A percentile compares a stretch with the other conserved stretches of the same genome.
Conservation (phyloP, 345 rosid species). For the Eucalyptus viminalis region DNA sequence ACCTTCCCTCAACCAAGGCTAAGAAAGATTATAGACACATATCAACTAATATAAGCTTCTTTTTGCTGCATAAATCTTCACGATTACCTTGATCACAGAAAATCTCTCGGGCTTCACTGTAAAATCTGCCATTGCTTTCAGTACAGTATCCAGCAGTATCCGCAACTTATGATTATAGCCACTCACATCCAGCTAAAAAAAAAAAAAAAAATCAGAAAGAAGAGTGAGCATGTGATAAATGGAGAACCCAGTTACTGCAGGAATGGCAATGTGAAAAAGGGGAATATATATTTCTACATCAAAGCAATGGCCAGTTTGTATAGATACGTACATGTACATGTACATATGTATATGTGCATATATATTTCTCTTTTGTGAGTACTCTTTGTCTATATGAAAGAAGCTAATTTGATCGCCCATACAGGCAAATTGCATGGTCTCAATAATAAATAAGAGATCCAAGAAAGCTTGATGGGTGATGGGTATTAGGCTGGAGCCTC, state of each 20-base stretch:
- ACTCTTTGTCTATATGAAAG: background rate
- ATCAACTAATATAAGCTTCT: background rate
- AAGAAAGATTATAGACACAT: background rate
- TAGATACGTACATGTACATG: background rate
- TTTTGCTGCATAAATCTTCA: background rate
- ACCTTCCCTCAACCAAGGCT: background rate
- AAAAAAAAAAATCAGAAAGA: background rate
- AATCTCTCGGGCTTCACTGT: slow-evolving; percentile 70
- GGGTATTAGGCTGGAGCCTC: background rate
- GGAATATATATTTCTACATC: background rate
- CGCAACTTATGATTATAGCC: slow-evolving; percentile 87
- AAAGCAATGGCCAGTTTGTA: background rate
- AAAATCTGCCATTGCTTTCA: slow-evolving; percentile 50
- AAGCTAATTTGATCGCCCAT: background rate
- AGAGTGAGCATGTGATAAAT: background rate
- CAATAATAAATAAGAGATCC: background rate
- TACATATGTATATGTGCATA: background rate
- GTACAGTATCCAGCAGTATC: slow-evolving; percentile 52
- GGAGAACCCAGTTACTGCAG: background rate
- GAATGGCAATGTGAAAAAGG: background rate
- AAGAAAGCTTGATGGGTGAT: background rate
- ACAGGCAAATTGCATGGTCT: background rate
- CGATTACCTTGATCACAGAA: slow-evolving; percentile 66
- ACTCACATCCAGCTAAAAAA: slow-evolving; percentile 2
- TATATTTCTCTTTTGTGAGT: background rate